Base-by-base conservation (phyloP, 495 filamentous ascomycete species). In the Penicillium arizonense region DNA sequence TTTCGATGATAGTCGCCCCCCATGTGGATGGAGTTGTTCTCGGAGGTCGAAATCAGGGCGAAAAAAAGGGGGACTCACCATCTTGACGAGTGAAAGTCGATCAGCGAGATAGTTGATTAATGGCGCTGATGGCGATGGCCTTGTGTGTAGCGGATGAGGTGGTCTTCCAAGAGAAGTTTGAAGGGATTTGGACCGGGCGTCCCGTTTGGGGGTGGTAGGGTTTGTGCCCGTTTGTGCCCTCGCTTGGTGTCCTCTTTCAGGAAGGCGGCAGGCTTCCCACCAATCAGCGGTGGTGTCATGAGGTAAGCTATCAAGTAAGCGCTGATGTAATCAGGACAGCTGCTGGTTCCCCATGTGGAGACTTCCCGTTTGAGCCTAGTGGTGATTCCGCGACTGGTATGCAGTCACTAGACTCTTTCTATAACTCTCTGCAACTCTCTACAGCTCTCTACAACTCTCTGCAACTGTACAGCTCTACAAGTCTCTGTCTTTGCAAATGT, bases 61-160 rank as follows among this genome's bases (percentile, higher is more conserved):
- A 50, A 50, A 50, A 50, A 50, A 50, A 50, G 24, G 21, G 28
- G 41, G 55, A 67, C 74, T 61, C 60, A 77, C 74, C 74, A 77
- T 77, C 74, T 77, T 77, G 74, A 70, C 74, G 70, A 68, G 64
- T 65, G 58, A 69, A 72, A 62, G 65, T 68, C 67, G 66, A 77
- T 77, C 74, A 77, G 70, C 72, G 74, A 75, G 42, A 56, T 57
- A 57, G 65, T 67, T 77, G 63, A 67, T 77, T 69, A 73, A 74
- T 65, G 62, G 72, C 74, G 74, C 71, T 77, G 74, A 77, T 69
- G 60, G 71, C 68, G 70, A 75, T 74, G 74, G 67, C 68, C 71
- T 69, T 72, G 67, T 74, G 68, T 64, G 63, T 62, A 62, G 59
- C 60, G 62, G 58, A 66, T 66, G 61, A 60, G 65, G 65, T 59